Base-by-base conservation (phyloP, 805 yeast genomes). In the Saccharomycopsis malanga region DNA sequence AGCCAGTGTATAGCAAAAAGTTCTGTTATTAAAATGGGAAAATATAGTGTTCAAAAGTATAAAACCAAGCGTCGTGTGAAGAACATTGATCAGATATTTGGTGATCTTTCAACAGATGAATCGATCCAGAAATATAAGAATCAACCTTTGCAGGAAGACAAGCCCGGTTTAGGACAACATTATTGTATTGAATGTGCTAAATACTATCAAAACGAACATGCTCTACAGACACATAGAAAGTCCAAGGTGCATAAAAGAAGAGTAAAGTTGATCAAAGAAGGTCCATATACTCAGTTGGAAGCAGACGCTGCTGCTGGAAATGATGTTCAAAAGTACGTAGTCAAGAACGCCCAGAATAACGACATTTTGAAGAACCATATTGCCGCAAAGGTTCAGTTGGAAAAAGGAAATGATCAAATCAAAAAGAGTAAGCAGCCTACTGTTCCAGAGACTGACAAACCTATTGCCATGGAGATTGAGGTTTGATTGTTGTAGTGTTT, bases 101-200 rank as follows among this genome's bases (percentile, higher is more conserved):
- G 77, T 34, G 99, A 93, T 59, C 64, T 93, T 44, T 68, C 82
- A 2, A 65, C 79, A 3, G 71, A 74, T 34, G 83, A 80, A 34
- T 67, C 81, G n/a, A 81, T 87, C 46, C 64, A 72, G 47, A 68
- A 72, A 36, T 70, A 88, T 48, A 75, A 85, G 61, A 81, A 84
- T 61, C 98, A 91, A 65, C 84, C 87, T 4, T 64, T 85, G 48
- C 96, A 91, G 64, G 98, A 91, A 66, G 77, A 80, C 38, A 82
- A 83, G 60, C 89, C 97, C 1, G 99, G 99, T 1, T 68, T 93
- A 55, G 99, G 96, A 14, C 98, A 93, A 65, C 83, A 77, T 65
- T 93, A 87, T 64, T 93, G 98, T 65, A 73, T 93, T 45, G 95
- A 88, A 54, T 93, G 99, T 71, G 94, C 95, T 42, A 85, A 83